Evolutionary conservation across 495 filamentous ascomycete species (phyloP).

Genomic region (Lineolata rhizophorae): DNA sequence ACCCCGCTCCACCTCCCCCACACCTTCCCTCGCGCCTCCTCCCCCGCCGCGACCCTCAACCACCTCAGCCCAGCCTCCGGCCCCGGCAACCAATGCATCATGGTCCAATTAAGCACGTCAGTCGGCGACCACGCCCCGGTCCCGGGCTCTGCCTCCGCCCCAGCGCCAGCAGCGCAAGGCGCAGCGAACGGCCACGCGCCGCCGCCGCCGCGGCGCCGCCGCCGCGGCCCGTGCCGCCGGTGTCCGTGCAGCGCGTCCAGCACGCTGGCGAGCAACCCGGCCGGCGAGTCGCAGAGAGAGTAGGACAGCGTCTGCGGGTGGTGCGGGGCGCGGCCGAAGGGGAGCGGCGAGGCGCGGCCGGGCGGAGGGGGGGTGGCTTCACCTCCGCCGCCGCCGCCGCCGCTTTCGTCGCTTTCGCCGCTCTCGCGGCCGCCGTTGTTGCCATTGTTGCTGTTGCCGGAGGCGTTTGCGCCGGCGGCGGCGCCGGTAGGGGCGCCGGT

Average conservation of each 20-base stretch:
- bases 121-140: conserved; percentile 12
- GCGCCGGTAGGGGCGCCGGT: not conserved
- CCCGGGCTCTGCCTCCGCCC: not conserved
- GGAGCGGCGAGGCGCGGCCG: no score
- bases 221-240: not conserved
- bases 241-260: conserved; percentile 14
- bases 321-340: no score
- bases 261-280: conserved; percentile 15
- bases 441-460: not conserved
- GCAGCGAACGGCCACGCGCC: conserved; percentile 2
- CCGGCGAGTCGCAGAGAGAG: conserved; percentile 18
- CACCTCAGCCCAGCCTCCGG: conserved; percentile 15
- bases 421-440: no score
- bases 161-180: not conserved
- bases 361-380: no score
- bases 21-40: conserved; percentile 1
- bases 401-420: conserved; percentile 8
- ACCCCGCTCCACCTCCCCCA: conserved; percentile 11
- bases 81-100: conserved; percentile 21
- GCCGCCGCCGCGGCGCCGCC: no score
- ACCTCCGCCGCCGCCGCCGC: no score
- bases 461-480: not conserved
- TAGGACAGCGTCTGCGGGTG: conserved; percentile 17
- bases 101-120: conserved; percentile 19
- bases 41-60: conserved; percentile 3